A percentile compares a stretch with the other conserved stretches of the same genome.
Evolutionary conservation across 805 yeast genomes (phyloP).

Genomic region (Spathaspora girioi): DNA sequence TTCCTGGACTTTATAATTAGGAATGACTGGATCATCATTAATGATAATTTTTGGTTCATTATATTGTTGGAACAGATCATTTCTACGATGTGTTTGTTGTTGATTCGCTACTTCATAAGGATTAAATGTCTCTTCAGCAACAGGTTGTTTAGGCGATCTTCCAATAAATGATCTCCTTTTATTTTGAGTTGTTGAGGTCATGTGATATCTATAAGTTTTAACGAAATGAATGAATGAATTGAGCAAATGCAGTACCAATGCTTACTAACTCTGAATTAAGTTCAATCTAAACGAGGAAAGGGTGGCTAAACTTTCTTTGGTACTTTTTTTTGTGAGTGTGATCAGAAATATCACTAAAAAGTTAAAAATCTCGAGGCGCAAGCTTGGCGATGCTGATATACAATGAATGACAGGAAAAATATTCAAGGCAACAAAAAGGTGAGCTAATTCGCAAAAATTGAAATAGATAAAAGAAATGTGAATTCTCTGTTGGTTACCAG

Average conservation of each 20-base stretch:
- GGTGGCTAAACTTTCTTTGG: neutral
- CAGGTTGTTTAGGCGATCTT: conserved; percentile 1
- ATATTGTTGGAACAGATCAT: conserved; percentile 18
- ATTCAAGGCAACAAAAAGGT: no score
- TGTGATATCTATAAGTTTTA: neutral
- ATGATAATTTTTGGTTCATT: conserved; percentile 26
- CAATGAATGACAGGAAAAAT: no score
- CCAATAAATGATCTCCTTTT: conserved; percentile 5
- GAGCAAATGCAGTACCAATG: neutral
- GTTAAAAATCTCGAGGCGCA: no score
- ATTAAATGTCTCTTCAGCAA: conserved; percentile 11
- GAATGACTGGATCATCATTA: conserved; percentile 35
- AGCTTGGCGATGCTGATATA: no score
- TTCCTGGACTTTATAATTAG: conserved; percentile 28
- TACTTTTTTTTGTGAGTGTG: neutral
- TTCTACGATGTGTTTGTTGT: conserved; percentile 16
- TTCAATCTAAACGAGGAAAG: neutral
- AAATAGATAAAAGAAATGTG: neutral
- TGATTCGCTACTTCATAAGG: conserved; percentile 26
- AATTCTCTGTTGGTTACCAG: neutral
- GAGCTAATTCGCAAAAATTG: no score
- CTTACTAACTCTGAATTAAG: neutral
- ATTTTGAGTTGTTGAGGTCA: neutral
- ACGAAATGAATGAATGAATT: neutral
- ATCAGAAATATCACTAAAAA: no score